Evolutionary conservation across 2,329 filamentous ascomycete genomes (phyloP).

Genomic region (Fusarium goolgardi): DNA sequence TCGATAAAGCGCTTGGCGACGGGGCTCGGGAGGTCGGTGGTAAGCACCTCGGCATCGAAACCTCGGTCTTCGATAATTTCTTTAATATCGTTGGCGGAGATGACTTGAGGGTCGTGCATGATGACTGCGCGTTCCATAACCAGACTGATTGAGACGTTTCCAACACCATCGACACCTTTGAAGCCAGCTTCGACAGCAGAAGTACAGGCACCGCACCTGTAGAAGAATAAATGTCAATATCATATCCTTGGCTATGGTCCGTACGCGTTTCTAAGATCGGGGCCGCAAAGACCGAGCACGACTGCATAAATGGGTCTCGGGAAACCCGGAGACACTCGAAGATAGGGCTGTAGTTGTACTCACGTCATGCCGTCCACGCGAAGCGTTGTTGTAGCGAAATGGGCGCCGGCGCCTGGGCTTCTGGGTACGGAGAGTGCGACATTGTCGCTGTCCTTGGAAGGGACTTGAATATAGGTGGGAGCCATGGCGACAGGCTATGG

Average conservation of each 20-base stretch:
- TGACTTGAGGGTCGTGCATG: conserved; percentile 81
- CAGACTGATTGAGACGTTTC: conserved; percentile 89
- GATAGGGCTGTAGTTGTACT: conserved; percentile 50
- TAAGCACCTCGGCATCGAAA: conserved; percentile 91
- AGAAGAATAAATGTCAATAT: conserved; percentile 52
- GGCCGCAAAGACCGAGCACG: conserved; percentile 11
- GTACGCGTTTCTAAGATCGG: conserved; percentile 1
- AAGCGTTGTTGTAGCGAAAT: conserved; percentile 90
- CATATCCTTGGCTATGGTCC: conserved; percentile 22
- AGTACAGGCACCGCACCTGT: conserved; percentile 90
- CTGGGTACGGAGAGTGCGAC: conserved; percentile 40
- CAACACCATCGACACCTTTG: conserved; percentile 81
- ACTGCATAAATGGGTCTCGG: conserved; percentile 28
- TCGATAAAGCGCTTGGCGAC: conserved; percentile 55
- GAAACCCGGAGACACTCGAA: conserved; percentile 24
- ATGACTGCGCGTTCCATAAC: conserved; percentile 97
- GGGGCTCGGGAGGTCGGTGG: conserved; percentile 76
- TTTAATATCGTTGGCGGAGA: conserved; percentile 79
- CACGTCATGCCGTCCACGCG: conserved; percentile 89
- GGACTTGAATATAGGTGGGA: conserved; percentile 62
- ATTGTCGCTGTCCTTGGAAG: conserved; percentile 56
- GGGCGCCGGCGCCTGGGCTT: conserved; percentile 56
- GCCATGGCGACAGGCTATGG: conserved; percentile 57
- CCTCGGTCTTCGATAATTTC: conserved; percentile 92
- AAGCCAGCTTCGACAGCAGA: conserved; percentile 95